Evolutionary conservation across 495 filamentous ascomycete genomes (phyloP), one percentile per base, ranked within the genome.

Genomic region (Baudoinia panamericana): DNA sequence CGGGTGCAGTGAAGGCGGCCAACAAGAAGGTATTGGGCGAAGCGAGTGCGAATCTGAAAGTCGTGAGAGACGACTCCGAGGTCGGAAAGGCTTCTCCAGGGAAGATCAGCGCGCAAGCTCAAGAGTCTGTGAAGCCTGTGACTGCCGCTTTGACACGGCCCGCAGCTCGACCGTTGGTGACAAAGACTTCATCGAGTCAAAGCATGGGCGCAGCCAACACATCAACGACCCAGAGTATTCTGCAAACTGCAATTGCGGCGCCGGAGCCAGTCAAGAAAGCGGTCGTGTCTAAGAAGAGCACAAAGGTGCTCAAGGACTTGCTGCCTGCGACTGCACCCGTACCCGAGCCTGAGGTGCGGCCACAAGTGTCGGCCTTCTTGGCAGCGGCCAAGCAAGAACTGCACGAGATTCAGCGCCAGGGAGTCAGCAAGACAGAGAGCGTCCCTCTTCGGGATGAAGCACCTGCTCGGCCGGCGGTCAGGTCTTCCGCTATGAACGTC

Each of bases 1-100:
- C 65, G 15, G 71, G 67, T 36, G 69, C 69, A 21, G 57, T 79
- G 36, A 88, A 81, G 59, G 72, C 72, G 36, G 72, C 68, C 28
- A 65, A 77, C 18, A 84, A 84, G 63, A 73, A 84, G 44, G 81
- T 73, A 12, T 84, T 90, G 58, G 80, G 71, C 12, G 86, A 94
- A 54, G 67, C 86, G 25, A 88, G 77, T 68, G 86, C 84, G 55
- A 79, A 68, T 12, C 57, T 64, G 21, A 78, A 76, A 50, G 51
- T 62, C 18, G 50, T 67, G 10, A 41, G 69, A 42, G 63, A 66
- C 55, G 76, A 77, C 46, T 63, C 63, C 15, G 58, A 57, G 17
- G 45, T 71, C 39, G 66, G 57, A 32, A 82, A 78, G 57, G 60
- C 54, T 9, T 46, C 48, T 8, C 37, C 43, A 12, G 48, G 39